Evolutionary conservation across 2,329 filamentous ascomycete species (phyloP).

Genomic region (Fragosphaeria purpurea): DNA sequence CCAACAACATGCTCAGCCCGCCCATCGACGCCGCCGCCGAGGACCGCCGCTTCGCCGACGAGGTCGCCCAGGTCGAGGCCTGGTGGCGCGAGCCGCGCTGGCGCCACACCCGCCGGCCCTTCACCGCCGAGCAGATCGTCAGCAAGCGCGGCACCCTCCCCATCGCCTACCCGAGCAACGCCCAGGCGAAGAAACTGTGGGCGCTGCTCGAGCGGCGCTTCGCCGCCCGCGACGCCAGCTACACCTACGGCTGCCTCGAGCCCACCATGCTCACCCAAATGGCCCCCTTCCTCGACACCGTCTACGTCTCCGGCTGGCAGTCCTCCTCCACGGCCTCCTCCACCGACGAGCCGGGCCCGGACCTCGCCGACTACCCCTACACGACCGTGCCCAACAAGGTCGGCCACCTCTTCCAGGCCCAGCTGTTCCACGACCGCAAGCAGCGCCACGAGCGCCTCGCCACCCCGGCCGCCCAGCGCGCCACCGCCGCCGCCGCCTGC

Average conservation of each 20-base stretch:
- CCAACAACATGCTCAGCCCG: conserved; percentile 51
- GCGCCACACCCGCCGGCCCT: conserved; percentile 84
- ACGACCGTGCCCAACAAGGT: conserved; percentile 99
- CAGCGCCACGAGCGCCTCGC: conserved; percentile 89
- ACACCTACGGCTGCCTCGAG: conserved; percentile 94
- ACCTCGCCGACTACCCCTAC: conserved; percentile 96
- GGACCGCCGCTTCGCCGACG: conserved; percentile 62
- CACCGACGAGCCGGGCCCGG: conserved; percentile 90
- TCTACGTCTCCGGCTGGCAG: conserved; percentile 99
- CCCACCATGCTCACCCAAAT: conserved; percentile 99
- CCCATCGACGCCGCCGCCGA: conserved; percentile 47
- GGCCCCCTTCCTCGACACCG: conserved; percentile 96
- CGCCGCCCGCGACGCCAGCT: conserved; percentile 68
- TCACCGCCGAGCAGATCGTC: conserved; percentile 94
- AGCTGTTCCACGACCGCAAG: conserved; percentile 99
- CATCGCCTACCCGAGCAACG: conserved; percentile 85
- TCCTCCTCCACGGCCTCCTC: conserved; percentile 92
- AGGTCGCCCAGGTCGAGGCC: conserved; percentile 79
- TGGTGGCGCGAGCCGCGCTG: conserved; percentile 94
- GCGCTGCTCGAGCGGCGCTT: conserved; percentile 77
- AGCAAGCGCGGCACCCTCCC: conserved; percentile 86
- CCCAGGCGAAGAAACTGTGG: conserved; percentile 91
- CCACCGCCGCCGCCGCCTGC: conserved; percentile 43
- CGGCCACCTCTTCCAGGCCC: conserved; percentile 92
- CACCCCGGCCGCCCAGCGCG: conserved; percentile 60